Base-by-base conservation (phyloP, 768 basidiomycete genomes). In the Suillus subluteus region DNA sequence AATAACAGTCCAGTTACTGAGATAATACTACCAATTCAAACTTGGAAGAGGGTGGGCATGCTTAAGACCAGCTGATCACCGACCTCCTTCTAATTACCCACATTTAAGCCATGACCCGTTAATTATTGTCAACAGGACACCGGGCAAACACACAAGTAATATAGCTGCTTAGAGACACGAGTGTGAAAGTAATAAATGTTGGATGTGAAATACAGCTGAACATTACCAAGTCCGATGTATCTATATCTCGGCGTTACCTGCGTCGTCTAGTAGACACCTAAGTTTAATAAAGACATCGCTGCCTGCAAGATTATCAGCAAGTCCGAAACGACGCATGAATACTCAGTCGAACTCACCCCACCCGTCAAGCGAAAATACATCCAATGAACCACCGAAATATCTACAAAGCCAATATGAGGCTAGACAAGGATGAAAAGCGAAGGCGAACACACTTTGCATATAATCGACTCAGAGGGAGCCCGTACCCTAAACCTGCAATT, bases 401-500 rank as follows among this genome's bases (percentile, higher is more conserved):
- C 87, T 89, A 63, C 66, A 67, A 68, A 40, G 67, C 6, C 5
- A 37, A 70, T 70, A 59, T n/a, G 2, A 62, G 50, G 26, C 11
- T 58, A 38, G 18, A 44, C 32, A 11, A 21, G 12, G 15, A 11
- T 11, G 4, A 38, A 37, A 7, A 15, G 46, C n/a, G 3, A 23
- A 23, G 8, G 16, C 21, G 30, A 41, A 74, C 82, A 63, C 67
- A 88, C 84, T 81, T 87, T 18, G 90, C 88, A 71, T 92, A 91
- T 58, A 92, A 75, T 65, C 83, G 83, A 75, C 90, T 91, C 91
- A 93, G 92, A 13, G 91, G 91, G 63, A 93, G 78, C 1, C 95
- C 95, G 69, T 95, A 96, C 2, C 95, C 95, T 38, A 96, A 78
- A 0, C 95, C 95, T 8, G 95, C 94, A 65, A 96, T 91, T 4